These are phyloP conservation scores for Mortierella alpina DNA, from an alignment of 192 early-diverging fungal genomes.

Conservation along the genomic window DNA sequence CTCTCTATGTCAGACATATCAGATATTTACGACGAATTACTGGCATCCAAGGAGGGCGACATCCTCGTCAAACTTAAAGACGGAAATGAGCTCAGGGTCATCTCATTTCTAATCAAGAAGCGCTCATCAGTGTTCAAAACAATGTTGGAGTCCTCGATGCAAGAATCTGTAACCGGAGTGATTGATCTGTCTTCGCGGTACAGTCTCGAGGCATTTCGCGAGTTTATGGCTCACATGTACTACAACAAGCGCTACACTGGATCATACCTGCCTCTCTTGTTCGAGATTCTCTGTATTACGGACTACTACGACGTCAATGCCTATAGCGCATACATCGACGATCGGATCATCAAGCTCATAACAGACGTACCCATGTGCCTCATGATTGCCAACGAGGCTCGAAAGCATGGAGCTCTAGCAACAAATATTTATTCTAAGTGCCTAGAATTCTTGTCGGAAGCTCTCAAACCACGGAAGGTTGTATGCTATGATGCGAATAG, in stretches of 20 bases:
- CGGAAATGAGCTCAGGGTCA: too few relatives aligned
- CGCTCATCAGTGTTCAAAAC: conserved; percentile 24
- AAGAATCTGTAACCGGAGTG: conserved; percentile 20
- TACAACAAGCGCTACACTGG: conserved; percentile 20
- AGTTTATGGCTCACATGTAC: conserved; percentile 30
- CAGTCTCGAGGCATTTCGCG: conserved; percentile 10
- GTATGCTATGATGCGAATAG: conserved; percentile 3
- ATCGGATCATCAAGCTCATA: conserved; percentile 15
- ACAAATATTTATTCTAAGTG: conserved; percentile 4
- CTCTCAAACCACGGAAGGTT: not conserved
- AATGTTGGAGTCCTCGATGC: conserved; percentile 22
- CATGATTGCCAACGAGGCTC: conserved; percentile 22
- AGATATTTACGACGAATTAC: conserved; percentile 12
- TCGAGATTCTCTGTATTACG: conserved; percentile 21
- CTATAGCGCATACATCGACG: conserved; percentile 10
- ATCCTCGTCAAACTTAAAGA: not conserved
- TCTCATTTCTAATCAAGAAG: conserved; percentile 12
- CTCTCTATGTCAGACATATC: not conserved
- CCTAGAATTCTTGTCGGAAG: conserved; percentile 2
- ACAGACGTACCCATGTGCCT: conserved; percentile 19
- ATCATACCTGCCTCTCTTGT: conserved; percentile 15
- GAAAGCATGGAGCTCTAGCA: conserved; percentile 19
- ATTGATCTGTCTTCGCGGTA: conserved; percentile 9
- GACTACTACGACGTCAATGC: conserved; percentile 18
- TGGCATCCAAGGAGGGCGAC: conserved; percentile 18